Base-by-base conservation (phyloP, 768 basidiomycete species). In the Kwoniella pini region DNA sequence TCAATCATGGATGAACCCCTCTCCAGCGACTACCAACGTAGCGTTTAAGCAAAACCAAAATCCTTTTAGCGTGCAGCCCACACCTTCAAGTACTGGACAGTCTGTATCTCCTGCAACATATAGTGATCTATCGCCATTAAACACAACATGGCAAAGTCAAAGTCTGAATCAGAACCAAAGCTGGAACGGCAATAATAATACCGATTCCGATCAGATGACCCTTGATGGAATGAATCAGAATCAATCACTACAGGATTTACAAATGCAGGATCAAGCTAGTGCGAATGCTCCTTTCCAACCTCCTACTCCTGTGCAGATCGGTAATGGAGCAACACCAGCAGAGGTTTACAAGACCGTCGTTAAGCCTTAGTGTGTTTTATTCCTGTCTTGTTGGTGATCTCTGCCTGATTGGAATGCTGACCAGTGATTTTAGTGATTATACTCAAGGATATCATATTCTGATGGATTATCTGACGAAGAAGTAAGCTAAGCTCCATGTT, bases 391-490 rank as follows among this genome's bases (percentile, higher is more conserved):
- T n/a, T n/a, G n/a, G n/a, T n/a, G n/a, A n/a, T n/a, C n/a, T n/a
- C n/a, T n/a, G n/a, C n/a, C n/a, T n/a, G n/a, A n/a, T n/a, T n/a
- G n/a, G n/a, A n/a, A n/a, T n/a, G n/a, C n/a, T n/a, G n/a, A n/a
- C n/a, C n/a, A 36, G 33, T 36, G 15, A 57, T 15, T 28, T 9
- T 46, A 77, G 74, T 74, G 92, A 95, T 76, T 96, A 97, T 72
- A 95, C 91, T 15, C 89, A 96, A 81, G 92, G 92, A 21, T 97
- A 97, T 75, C 95, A 96, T 77, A 90, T 89, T 77, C 82, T 97
- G 68, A 97, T 98, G 91, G 90, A 91, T 80, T 89, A 92, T 79
- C 82, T 98, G 51, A 88, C 88, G 43, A 76, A 79, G 48, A 70
- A 80, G 79, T 81, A 31, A 53, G 91, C 90, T 76, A n/a, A n/a